Evolutionary conservation across 345 rosid genomes (phyloP), one percentile per base, ranked within the genome.

Genomic region (Tarenaya hassleriana): DNA sequence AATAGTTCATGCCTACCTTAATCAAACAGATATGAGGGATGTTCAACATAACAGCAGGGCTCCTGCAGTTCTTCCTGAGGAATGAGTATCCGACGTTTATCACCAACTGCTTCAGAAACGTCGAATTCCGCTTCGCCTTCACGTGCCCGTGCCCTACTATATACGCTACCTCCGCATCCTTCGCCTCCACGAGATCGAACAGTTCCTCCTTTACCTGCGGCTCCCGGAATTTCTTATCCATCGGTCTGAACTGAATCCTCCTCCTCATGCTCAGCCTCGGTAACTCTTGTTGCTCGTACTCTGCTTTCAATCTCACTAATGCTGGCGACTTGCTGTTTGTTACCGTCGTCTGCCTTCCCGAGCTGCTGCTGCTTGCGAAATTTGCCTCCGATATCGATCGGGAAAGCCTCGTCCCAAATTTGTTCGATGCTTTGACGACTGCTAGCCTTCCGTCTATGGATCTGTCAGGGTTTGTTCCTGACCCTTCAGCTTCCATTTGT

Each of bases 401-500:
- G 33, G 67, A 68, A 17, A 85, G 58, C 68, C 90, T 66, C 56
- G 78, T 85, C 32, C 97, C 89, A 0, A 76, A 81, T 72, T 79
- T 84, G 34, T 75, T 88, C 1, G 96, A 87, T 41, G 98, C 66
- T 55, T 73, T 73, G 50, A 92, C 92, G 37, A 88, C 86, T 2
- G 97, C 98, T 27, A 83, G 71, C 69, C 84, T 69, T 4, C 92
- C 87, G 3, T 84, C 96, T 3, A 75, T 47, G 20, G 83, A 62
- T 17, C 83, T 73, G 38, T 81, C 84, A 1, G 49, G 45, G 37
- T 79, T 67, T 42, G 72, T 56, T 8, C 67, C 75, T 3, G 64
- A 59, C 18, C 81, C 90, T 77, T 83, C 97, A 0, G 97, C 78
- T 73, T 88, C 97, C 55, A 87, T 71, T 57, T 87, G 95, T 71